phyloP scores from a whole-genome alignment of 2,329 filamentous ascomycete species.

The Lomentospora prolificans region DNA sequence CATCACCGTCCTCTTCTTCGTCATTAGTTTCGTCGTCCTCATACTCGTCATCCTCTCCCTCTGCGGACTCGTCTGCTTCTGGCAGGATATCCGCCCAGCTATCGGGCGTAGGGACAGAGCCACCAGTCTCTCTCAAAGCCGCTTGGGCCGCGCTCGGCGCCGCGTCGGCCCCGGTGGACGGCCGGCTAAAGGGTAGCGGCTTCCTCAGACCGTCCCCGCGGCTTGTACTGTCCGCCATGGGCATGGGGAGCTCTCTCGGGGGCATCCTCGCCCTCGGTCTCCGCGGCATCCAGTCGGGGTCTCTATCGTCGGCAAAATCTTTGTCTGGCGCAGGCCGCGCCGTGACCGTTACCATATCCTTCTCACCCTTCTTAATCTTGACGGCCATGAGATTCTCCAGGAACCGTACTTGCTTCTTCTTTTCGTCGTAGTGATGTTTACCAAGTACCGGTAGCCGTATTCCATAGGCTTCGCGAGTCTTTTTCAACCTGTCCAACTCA shows the following conservation, averaged over 20 bases:
- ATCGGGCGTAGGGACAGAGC: background rate
- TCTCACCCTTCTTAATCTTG: constrained; percentile 55
- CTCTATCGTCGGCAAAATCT: constrained; percentile 29
- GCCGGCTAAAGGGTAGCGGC: constrained; percentile 8
- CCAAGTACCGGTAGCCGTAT: constrained; percentile 33
- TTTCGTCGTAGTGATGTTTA: constrained; percentile 36
- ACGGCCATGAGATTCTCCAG: constrained; percentile 55
- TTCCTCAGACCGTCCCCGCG: constrained; percentile 10
- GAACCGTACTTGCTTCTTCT: constrained; percentile 44
- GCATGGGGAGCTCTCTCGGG: background rate
- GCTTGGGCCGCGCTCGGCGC: background rate
- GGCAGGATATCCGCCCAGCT: constrained; percentile 7
- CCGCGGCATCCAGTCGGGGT: constrained; percentile 24
- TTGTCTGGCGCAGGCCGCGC: constrained; percentile 34
- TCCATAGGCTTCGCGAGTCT: constrained; percentile 25
- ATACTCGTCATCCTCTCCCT: background rate
- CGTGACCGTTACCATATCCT: constrained; percentile 54
- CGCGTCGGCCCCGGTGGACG: background rate
- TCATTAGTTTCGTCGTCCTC: background rate
- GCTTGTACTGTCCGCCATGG: background rate
- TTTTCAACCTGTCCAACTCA: constrained; percentile 27
- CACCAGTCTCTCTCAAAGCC: background rate
- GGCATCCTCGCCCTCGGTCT: constrained; percentile 8
- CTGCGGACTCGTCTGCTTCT: background rate
- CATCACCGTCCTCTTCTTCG: constrained; percentile 11